Conservation (phyloP, 352 stramenopile species). For the Halophytophthora batemanensis region DNA sequence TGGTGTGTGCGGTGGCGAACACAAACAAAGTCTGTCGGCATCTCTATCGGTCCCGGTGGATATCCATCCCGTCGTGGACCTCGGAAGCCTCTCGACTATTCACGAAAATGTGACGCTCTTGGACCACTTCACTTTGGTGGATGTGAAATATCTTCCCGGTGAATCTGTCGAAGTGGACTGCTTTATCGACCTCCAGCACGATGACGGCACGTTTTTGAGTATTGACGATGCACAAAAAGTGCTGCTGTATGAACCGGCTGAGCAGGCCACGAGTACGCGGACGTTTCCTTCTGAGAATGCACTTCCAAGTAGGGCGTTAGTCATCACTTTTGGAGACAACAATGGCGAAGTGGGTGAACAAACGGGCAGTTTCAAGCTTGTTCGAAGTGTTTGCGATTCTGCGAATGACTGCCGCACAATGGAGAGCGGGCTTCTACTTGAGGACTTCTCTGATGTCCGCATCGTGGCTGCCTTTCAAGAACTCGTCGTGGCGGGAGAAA, state of each 20-base stretch:
- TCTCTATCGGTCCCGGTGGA: constrained; percentile 15
- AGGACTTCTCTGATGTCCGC: constrained; percentile 13
- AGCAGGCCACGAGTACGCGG: background rate
- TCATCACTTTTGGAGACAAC: constrained; percentile 9
- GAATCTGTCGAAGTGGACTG: constrained; percentile 14
- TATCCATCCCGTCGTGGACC: constrained; percentile 10
- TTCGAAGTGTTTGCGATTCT: constrained; percentile 5
- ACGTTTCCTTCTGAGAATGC: background rate
- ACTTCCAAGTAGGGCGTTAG: constrained; percentile 6
- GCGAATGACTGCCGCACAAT: constrained; percentile 3
- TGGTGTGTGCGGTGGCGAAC: constrained; percentile 13
- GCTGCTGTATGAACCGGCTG: background rate
- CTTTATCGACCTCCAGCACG: constrained; percentile 16
- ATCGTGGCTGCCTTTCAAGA: constrained; percentile 6
- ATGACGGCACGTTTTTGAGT: constrained; percentile 22
- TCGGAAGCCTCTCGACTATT: constrained; percentile 12
- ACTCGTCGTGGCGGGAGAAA: constrained; percentile 13
- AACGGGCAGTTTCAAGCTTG: constrained; percentile 8
- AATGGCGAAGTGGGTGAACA: background rate
- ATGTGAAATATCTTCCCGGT: constrained; percentile 17
- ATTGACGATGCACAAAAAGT: constrained; percentile 13
- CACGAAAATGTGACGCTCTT: constrained; percentile 7
- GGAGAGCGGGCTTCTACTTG: constrained; percentile 6
- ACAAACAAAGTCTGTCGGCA: constrained; percentile 6
- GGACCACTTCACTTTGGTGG: constrained; percentile 6